Conservation (phyloP, 169 alveolate genomes). For the Eimeria acervulina region DNA sequence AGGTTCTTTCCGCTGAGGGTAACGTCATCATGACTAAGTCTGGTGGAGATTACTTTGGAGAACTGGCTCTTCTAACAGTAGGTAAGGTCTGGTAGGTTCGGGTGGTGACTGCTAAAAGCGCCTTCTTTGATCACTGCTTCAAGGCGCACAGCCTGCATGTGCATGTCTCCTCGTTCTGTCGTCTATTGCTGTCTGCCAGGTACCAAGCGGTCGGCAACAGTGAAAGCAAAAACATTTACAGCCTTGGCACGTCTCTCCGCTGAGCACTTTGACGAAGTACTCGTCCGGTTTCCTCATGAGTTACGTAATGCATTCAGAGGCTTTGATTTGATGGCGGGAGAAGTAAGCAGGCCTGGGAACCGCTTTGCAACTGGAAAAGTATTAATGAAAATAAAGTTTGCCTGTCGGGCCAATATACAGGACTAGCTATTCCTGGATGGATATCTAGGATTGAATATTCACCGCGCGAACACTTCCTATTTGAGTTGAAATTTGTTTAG, state of each 20-base stretch:
- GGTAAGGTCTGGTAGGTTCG: constrained; percentile 50
- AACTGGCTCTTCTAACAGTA: constrained; percentile 57
- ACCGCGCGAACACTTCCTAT: background rate
- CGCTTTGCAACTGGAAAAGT: background rate
- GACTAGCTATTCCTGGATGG: background rate
- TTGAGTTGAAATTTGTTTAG: background rate
- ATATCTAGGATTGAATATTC: background rate
- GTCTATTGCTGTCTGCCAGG: background rate
- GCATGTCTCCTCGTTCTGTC: background rate
- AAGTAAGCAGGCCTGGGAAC: constrained; percentile 15
- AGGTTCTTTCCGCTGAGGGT: constrained; percentile 60
- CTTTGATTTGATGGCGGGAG: constrained; percentile 51
- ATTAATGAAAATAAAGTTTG: background rate
- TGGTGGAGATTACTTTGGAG: constrained; percentile 66
- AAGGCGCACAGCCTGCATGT: background rate
- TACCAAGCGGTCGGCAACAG: constrained; percentile 61
- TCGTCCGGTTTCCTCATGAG: constrained; percentile 47
- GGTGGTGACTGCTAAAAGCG: background rate
- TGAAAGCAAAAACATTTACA: constrained; percentile 54
- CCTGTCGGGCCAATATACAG: background rate
- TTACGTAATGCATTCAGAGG: constrained; percentile 66
- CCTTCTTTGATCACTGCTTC: background rate
- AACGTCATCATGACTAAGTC: constrained; percentile 19
- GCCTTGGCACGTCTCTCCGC: constrained; percentile 76
- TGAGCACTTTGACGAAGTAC: constrained; percentile 61